These are phyloP conservation scores for Ascochyta rabiei DNA, from an alignment of 2,329 filamentous ascomycete species.

Conservation along the genomic window DNA sequence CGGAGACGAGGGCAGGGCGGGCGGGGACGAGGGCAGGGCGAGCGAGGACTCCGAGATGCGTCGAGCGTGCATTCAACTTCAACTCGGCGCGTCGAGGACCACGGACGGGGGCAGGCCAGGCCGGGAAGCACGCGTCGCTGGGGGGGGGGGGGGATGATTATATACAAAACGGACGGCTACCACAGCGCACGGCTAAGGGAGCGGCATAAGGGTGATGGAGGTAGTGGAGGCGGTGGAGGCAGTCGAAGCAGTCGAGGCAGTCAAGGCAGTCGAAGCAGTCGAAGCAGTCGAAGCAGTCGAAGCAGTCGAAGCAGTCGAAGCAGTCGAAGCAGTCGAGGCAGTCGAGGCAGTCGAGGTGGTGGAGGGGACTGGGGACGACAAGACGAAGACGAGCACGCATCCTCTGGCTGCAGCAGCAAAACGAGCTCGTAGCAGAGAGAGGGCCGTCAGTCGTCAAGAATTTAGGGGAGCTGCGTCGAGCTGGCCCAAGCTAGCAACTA, in stretches of 20 bases:
- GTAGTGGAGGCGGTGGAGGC: too few relatives aligned
- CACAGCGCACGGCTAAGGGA: conserved; percentile 42
- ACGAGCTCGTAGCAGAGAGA: conserved; percentile 18
- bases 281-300: too few relatives aligned
- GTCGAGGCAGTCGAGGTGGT: too few relatives aligned
- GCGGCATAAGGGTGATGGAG: conserved; percentile 44
- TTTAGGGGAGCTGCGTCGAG: conserved; percentile 23
- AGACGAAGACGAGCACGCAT: conserved; percentile 40
- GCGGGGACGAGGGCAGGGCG: conserved; percentile 44
- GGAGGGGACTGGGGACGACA: conserved; percentile 27
- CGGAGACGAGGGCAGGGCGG: conserved; percentile 31
- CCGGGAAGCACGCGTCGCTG: conserved; percentile 20
- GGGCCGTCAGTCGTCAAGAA: conserved; percentile 26
- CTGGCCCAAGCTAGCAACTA: conserved; percentile 9
- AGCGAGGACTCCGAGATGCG: conserved; percentile 36
- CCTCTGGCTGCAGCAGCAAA: conserved; percentile 35
- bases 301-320: too few relatives aligned
- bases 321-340: too few relatives aligned
- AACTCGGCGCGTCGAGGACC: conserved; percentile 28
- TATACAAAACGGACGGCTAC: conserved; percentile 37
- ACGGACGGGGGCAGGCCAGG: background rate
- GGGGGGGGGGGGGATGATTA: background rate
- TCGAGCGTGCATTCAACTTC: conserved; percentile 52
- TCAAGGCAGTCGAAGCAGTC: too few relatives aligned
- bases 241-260: too few relatives aligned